A percentile compares a stretch with the other conserved stretches of the same genome.
Conservation (phyloP, 2,329 filamentous ascomycete species). For the Sporothrix dimorphospora region DNA sequence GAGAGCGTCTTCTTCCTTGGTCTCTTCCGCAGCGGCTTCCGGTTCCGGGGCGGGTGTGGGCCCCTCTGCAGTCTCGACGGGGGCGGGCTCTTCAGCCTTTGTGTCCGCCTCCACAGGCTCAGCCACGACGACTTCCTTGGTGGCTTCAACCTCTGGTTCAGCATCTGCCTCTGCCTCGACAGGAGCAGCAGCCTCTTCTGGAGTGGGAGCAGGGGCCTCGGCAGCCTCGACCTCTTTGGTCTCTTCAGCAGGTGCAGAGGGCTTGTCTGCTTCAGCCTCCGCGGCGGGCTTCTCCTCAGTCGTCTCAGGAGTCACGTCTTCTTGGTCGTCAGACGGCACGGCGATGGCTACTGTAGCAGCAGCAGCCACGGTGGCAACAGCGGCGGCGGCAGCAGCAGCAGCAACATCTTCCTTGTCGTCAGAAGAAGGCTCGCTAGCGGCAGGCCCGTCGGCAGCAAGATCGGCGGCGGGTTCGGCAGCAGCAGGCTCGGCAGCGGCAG, state of each 20-base stretch:
- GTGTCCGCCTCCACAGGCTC: conserved; percentile 9
- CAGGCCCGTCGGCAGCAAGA: background rate
- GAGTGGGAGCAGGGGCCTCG: background rate
- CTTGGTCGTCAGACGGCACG: background rate
- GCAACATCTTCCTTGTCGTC: background rate
- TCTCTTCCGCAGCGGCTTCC: background rate
- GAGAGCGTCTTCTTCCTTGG: background rate
- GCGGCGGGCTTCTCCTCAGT: conserved; percentile 2
- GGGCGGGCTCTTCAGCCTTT: conserved; percentile 1
- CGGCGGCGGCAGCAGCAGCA: background rate
- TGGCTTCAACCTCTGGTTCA: background rate
- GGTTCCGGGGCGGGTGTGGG: background rate
- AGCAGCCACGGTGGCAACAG: background rate
- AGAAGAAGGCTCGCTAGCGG: background rate
- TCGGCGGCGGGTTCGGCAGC: background rate
- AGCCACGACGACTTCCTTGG: background rate
- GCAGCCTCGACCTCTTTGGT: conserved; percentile 12
- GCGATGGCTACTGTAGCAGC: conserved; percentile 3
- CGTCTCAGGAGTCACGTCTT: conserved; percentile 1
- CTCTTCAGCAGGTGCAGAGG: conserved; percentile 3
- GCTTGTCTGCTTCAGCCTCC: background rate
- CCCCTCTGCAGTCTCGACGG: background rate
- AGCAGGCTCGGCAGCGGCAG: background rate
- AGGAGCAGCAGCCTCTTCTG: background rate
- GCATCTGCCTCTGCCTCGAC: background rate